These are phyloP conservation scores for Termitomyces heimii DNA, from an alignment of 768 basidiomycete species.

Conservation along the genomic window DNA sequence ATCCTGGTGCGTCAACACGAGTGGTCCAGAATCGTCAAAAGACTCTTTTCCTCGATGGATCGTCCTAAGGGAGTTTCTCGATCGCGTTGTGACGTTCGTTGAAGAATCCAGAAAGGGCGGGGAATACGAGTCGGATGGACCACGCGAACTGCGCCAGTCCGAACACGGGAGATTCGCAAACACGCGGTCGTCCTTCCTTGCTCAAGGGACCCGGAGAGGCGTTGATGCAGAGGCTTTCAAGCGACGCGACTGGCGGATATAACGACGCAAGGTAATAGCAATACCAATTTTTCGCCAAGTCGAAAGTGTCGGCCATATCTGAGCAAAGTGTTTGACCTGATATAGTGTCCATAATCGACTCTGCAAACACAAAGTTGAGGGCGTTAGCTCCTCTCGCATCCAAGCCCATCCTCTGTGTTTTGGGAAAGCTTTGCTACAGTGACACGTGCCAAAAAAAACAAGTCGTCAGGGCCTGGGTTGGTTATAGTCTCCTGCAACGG, in stretches of 20 bases:
- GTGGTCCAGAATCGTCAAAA: conserved; percentile 16
- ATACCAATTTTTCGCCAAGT: conserved; percentile 9
- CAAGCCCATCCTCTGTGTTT: too few species aligned
- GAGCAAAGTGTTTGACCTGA: conserved; percentile 10
- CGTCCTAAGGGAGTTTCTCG: background rate
- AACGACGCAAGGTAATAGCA: conserved; percentile 15
- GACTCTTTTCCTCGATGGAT: conserved; percentile 2
- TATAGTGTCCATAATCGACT: conserved; percentile 14
- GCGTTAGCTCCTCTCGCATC: too few species aligned
- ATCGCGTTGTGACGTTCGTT: background rate
- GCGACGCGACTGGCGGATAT: conserved; percentile 15
- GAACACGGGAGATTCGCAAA: background rate
- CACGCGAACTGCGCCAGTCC: background rate
- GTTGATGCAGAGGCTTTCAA: conserved; percentile 2
- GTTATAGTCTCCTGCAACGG: background rate
- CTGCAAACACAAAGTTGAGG: too few species aligned
- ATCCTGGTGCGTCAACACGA: conserved; percentile 18
- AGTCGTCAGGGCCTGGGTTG: background rate
- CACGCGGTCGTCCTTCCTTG: background rate
- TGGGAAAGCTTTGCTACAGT: too few species aligned
- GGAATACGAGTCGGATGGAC: conserved; percentile 11
- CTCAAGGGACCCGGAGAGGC: background rate
- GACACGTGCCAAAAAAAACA: background rate
- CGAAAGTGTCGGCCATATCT: conserved; percentile 7
- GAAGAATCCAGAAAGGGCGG: conserved; percentile 12